Evolutionary conservation across 768 basidiomycete genomes (phyloP), one percentile per base, ranked within the genome.

Genomic region (Xerocomus spinulosus): DNA sequence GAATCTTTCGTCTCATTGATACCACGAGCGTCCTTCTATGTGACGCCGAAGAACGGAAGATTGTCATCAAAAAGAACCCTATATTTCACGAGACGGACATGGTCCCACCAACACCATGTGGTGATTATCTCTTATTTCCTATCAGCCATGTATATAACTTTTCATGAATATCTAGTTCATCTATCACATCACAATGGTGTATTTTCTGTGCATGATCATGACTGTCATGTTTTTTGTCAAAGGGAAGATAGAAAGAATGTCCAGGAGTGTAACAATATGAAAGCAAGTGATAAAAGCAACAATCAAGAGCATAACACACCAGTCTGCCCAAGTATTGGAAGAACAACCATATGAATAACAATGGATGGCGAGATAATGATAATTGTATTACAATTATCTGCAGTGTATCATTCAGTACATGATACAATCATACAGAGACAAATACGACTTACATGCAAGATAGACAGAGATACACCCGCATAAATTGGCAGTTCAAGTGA

Each of bases 1-100:
- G 24, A 26, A 14, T 12, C 4, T 34, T 57, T 45, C 55, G 59
- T 44, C 55, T 60, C 32, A 51, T 60, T 15, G 59, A 60, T 36
- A 61, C 58, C 8, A 24, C 12, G 10, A 61, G 24, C 12, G 58
- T 58, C 9, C 43, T 9, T 1, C 45, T 60, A 17, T 60, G 58
- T n/a, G 52, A 60, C 10, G 46, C 41, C 2, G 54, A 60, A 8
- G 35, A 36, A 36, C 35, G 35, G 35, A 21, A 36, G 20, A 36
- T 4, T 10, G 13, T 36, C 35, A 20, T 36, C 35, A 36, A 36
- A 36, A 12, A 36, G 35, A 20, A 36, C 21, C 35, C 8, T 9
- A 20, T 20, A 36, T 36, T 36, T 9, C 35, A 36, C 18, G 35
- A 36, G 13, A 36, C 18, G 20, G 35, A 20, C 18, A 20, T 20